phyloP scores from a whole-genome alignment of 495 filamentous ascomycete species.

The Penicillium tannophilum region DNA sequence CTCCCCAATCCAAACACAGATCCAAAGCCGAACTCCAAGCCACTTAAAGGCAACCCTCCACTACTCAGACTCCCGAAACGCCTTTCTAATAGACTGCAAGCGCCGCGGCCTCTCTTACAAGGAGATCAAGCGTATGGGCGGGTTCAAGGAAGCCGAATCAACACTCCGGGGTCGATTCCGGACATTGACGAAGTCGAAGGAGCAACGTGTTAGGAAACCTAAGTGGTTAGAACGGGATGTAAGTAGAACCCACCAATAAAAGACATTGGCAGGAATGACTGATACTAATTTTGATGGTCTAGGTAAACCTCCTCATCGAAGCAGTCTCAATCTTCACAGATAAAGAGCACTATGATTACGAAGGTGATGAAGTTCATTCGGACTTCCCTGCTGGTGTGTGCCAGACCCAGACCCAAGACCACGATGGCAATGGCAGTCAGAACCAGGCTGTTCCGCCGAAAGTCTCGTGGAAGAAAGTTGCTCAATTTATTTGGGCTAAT shows the following conservation, averaged over 20 bases:
- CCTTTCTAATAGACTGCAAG: slow-evolving; percentile 66
- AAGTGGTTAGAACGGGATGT: slow-evolving; percentile 78
- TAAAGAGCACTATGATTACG: neutral
- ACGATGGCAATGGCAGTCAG: neutral
- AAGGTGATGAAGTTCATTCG: neutral
- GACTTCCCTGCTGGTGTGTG: too few species aligned
- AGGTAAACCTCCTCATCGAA: neutral
- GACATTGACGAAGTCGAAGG: slow-evolving; percentile 75
- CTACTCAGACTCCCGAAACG: slow-evolving; percentile 51
- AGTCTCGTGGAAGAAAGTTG: slow-evolving; percentile 82
- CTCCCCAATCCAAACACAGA: neutral
- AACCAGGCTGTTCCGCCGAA: slow-evolving; percentile 37
- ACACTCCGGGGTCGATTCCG: slow-evolving; percentile 81
- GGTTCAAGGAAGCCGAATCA: slow-evolving; percentile 79
- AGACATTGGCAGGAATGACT: too few species aligned
- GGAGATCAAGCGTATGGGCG: slow-evolving; percentile 67
- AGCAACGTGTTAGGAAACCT: slow-evolving; percentile 74
- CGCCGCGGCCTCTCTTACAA: slow-evolving; percentile 73
- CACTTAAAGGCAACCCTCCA: slow-evolving; percentile 2
- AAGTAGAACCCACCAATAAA: slow-evolving; percentile 37
- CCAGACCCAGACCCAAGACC: too few species aligned
- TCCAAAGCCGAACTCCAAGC: neutral
- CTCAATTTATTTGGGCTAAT: slow-evolving; percentile 65
- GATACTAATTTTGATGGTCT: too few species aligned
- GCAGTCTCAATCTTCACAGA: neutral